Evolutionary conservation across 2,329 filamentous ascomycete species (phyloP).

Genomic region (Colletotrichum gigasporum): DNA sequence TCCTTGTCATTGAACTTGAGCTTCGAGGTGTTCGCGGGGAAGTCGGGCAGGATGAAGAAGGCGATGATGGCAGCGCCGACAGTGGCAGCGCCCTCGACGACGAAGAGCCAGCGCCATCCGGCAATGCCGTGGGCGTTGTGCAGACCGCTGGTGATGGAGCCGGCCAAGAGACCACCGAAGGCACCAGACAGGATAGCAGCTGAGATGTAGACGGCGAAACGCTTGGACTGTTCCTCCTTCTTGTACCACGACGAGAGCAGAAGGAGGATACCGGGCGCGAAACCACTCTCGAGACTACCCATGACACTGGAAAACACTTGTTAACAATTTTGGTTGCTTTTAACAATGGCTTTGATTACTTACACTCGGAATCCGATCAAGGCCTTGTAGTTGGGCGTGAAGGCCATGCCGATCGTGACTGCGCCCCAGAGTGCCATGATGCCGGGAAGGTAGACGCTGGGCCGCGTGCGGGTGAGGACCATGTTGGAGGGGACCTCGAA

Average conservation of each 20-base stretch:
- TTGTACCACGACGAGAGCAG: conserved; percentile 76
- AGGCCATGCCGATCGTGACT: conserved; percentile 41
- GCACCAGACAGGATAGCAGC: conserved; percentile 75
- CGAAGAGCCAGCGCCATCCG: conserved; percentile 65
- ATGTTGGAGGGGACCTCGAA: conserved; percentile 74
- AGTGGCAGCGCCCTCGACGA: conserved; percentile 72
- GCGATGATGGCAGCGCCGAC: conserved; percentile 68
- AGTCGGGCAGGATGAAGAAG: conserved; percentile 76
- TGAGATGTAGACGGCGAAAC: conserved; percentile 74
- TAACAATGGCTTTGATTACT: too few relatives aligned
- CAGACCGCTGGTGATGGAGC: conserved; percentile 65
- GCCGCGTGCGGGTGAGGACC: conserved; percentile 69
- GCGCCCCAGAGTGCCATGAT: conserved; percentile 67
- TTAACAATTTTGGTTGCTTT: too few relatives aligned
- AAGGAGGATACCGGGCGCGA: conserved; percentile 67
- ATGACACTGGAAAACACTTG: too few relatives aligned
- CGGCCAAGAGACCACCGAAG: conserved; percentile 70
- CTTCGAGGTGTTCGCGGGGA: conserved; percentile 66
- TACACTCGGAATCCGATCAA: conserved; percentile 52
- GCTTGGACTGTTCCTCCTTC: conserved; percentile 41
- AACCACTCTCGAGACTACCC: conserved; percentile 67
- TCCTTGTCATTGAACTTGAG: conserved; percentile 66
- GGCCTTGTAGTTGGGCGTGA: conserved; percentile 37
- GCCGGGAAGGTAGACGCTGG: conserved; percentile 70
- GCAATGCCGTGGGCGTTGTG: conserved; percentile 58